Base-by-base conservation (phyloP, 139 green algal genomes). In the Volvox africanus region DNA sequence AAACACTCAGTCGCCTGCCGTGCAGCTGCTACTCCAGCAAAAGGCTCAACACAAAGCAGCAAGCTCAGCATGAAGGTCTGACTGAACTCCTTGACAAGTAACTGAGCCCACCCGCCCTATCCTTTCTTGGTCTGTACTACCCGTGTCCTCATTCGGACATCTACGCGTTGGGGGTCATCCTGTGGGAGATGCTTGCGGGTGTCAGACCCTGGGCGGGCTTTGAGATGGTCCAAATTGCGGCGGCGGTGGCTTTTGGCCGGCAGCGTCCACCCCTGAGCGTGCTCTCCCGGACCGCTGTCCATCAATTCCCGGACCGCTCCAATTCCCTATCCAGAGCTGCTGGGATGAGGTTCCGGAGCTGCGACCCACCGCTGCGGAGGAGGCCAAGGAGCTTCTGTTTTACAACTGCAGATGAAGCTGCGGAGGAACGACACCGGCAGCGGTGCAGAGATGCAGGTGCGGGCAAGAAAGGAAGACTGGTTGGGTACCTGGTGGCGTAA, bases 151-250 rank as follows among this genome's bases (percentile, higher is more conserved):
- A 55, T 28, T 67, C 79, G 82, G 82, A 88, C 65, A 88, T 88
- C 2, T 88, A 80, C 35, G 33, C 82, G 0, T 16, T 36, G 22
- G 82, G 82, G 22, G 13, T 79, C 1, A 65, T 88, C 0, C 62
- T 88, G 33, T 88, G 33, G 33, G 82, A 88, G 65, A 80, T 88
- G 82, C 33, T 88, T 32, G 33, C 82, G 13, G 82, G 82, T 2
- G 6, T 26, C 33, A 32, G 24, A 2, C 82, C 82, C 5, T 88
- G 82, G 82, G 22, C 21, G 13, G 65, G 65, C 2, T 26, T 36
- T 0, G 14, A 44, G 26, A 32, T 88, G 1, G 24, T 79, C 12
- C 33, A 65, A 21, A 65, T 88, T 22, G 82, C 82, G 1, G 26
- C 21, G 19, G 65, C 32, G 21, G 65, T 88, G 62, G 32, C 2